Percentiles rank a stretch among this genome's conserved stretches.
Conservation (phyloP, 2,329 filamentous ascomycete species). For the Ramichloridium luteum region DNA sequence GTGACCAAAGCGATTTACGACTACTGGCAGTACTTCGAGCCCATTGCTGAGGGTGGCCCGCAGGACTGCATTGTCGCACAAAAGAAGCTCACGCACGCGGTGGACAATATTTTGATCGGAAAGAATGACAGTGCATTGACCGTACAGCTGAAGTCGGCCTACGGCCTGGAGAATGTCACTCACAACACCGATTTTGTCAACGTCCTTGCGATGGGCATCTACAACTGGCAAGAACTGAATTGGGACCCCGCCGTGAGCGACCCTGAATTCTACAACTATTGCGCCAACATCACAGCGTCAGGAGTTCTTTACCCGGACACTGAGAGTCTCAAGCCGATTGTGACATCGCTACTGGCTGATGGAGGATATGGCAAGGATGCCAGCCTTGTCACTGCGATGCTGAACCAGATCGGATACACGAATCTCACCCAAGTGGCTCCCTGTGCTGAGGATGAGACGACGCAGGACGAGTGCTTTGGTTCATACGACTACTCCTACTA, state of each 20-base stretch:
- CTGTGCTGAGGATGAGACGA: conserved; percentile 26
- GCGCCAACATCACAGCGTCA: conserved; percentile 41
- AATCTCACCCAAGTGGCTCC: conserved; percentile 31
- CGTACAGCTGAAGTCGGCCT: conserved; percentile 39
- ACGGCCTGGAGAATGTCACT: conserved; percentile 39
- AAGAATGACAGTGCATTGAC: conserved; percentile 32
- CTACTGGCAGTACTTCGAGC: conserved; percentile 52
- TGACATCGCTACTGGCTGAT: conserved; percentile 33
- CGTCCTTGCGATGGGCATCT: conserved; percentile 33
- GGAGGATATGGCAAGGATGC: conserved; percentile 35
- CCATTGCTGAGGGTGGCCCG: conserved; percentile 44
- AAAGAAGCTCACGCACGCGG: conserved; percentile 46
- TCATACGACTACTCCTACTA: conserved; percentile 32
- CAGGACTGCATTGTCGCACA: conserved; percentile 52
- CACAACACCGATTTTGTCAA: conserved; percentile 43
- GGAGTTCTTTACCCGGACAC: conserved; percentile 33
- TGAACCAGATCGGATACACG: conserved; percentile 47
- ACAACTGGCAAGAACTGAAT: conserved; percentile 43
- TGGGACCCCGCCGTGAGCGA: conserved; percentile 47
- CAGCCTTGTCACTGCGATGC: conserved; percentile 37
- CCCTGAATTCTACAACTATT: conserved; percentile 41
- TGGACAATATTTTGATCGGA: conserved; percentile 46
- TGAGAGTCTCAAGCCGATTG: conserved; percentile 27
- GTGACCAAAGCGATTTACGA: conserved; percentile 68
- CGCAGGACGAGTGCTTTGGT: conserved; percentile 42